These are phyloP conservation scores for Naganishia sp. DNA, from an alignment of 1,284 basidiomycete genomes.

Conservation along the genomic window DNA sequence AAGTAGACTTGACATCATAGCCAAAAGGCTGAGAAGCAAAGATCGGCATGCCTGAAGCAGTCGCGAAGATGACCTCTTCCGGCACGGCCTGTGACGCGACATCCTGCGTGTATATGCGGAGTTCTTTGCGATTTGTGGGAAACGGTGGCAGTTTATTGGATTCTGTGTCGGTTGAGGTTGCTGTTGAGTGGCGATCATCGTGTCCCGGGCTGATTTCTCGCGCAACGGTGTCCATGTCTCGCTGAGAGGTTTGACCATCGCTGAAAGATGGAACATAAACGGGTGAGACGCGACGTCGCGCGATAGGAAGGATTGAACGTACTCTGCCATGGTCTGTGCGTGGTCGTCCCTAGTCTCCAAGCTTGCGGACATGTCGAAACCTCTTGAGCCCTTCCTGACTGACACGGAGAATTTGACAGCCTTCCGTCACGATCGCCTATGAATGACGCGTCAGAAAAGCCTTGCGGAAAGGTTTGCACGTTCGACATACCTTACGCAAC, in stretches of 20 bases:
- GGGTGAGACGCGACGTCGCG: neutral
- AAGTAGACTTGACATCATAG: neutral
- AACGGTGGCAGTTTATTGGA: too few relatives aligned
- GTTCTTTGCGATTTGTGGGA: slow-evolving; percentile 1
- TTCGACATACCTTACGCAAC: neutral
- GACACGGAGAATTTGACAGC: too few relatives aligned
- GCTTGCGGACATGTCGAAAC: too few relatives aligned
- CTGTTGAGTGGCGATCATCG: too few relatives aligned
- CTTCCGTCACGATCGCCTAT: too few relatives aligned
- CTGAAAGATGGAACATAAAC: too few relatives aligned
- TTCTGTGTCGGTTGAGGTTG: too few relatives aligned
- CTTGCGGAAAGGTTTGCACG: neutral
- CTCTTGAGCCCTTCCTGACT: too few relatives aligned
- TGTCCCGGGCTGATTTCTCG: too few relatives aligned
- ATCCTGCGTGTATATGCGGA: slow-evolving; percentile 19
- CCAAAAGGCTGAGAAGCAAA: neutral
- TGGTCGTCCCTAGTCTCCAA: neutral
- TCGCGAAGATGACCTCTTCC: slow-evolving; percentile 17
- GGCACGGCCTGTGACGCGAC: neutral
- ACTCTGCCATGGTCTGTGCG: slow-evolving; percentile 1
- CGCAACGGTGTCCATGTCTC: too few relatives aligned
- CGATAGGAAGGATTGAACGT: neutral
- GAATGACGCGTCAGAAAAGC: too few relatives aligned
- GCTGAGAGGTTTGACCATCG: too few relatives aligned
- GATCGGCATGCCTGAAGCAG: slow-evolving; percentile 3